Evolutionary conservation across 305 asterid genomes (phyloP).

Genomic region (Fraxinus latifolia): DNA sequence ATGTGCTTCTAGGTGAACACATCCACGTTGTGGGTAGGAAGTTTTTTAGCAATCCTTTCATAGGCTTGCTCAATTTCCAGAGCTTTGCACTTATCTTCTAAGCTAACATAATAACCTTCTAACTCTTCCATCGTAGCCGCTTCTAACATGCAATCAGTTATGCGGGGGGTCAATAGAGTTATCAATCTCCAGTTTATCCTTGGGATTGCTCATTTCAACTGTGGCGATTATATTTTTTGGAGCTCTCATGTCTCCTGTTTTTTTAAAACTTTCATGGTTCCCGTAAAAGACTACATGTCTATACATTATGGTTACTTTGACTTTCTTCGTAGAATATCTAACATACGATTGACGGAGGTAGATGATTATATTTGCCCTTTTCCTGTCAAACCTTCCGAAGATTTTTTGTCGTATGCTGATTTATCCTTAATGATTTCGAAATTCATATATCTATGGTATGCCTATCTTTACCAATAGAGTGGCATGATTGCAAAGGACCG

Average conservation of each 20-base stretch:
- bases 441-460: background rate
- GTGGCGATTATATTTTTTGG: background rate
- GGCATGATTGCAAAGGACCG: too few species aligned
- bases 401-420: background rate
- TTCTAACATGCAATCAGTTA: background rate
- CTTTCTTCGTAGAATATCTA: background rate
- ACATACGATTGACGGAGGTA: background rate
- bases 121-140: background rate
- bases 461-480: background rate
- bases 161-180: background rate
- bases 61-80: background rate
- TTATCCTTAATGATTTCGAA: background rate
- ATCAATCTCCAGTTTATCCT: background rate
- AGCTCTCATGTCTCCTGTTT: background rate
- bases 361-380: background rate
- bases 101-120: background rate
- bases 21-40: background rate
- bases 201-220: background rate
- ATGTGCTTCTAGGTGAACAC: background rate
- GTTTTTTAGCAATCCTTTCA: background rate
- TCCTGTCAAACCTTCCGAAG: background rate
- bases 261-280: background rate
- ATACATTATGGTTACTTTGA: background rate
- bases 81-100: background rate
- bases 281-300: background rate